phyloP scores from a whole-genome alignment of 192 early-diverging fungal genomes.

The Backusella australiensis region DNA sequence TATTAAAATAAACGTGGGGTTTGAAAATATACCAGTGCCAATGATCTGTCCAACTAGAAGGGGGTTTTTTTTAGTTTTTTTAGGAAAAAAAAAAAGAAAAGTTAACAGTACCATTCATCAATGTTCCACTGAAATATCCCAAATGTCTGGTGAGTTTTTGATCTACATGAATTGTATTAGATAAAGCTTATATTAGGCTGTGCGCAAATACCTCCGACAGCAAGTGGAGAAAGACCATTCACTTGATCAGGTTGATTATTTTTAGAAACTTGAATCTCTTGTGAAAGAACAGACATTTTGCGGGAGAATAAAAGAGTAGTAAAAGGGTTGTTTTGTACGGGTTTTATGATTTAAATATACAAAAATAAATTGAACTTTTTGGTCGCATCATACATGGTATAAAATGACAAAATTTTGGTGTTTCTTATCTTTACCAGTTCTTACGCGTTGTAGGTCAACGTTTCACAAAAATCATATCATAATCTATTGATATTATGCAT shows the following conservation, averaged over 20 bases:
- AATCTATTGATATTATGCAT: neutral
- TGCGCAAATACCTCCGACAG: neutral
- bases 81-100: neutral
- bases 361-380: neutral
- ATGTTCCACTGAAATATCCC: neutral
- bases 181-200: neutral
- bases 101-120: neutral
- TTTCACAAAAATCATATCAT: neutral
- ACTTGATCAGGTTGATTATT: neutral
- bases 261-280: neutral
- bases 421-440: neutral
- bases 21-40: constrained; percentile 46
- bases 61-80: neutral
- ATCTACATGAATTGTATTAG: neutral
- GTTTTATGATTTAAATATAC: neutral
- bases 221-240: neutral
- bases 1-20: constrained; percentile 35
- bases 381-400: neutral
- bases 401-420: neutral
- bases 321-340: neutral
- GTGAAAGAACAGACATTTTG: neutral
- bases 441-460: neutral
- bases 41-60: constrained; percentile 34
- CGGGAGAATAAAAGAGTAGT: neutral
- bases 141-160: neutral